Conservation (phyloP, 495 filamentous ascomycete genomes). For the Aspergillus avenaceus region DNA sequence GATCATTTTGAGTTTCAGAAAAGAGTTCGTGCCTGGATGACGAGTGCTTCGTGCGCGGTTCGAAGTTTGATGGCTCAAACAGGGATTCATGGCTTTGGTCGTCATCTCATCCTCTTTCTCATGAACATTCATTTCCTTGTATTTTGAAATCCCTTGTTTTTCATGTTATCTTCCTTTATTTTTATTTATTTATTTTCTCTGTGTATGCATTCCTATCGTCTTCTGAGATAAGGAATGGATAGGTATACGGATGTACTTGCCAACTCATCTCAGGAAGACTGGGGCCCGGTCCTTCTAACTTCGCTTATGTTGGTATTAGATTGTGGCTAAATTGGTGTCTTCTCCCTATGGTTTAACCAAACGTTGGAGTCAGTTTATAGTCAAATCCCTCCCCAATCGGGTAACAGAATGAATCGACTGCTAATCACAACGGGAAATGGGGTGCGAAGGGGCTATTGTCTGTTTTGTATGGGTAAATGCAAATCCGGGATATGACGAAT, state of each 20-base stretch:
- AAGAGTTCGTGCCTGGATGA: conserved; percentile 19
- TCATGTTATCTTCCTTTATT: too few species aligned
- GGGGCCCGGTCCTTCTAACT: conserved; percentile 1
- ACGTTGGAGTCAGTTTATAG: neutral
- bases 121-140: too few species aligned
- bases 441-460: neutral
- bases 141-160: too few species aligned
- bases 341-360: neutral
- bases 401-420: neutral
- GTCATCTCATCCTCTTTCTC: too few species aligned
- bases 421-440: neutral
- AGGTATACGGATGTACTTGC: conserved; percentile 10
- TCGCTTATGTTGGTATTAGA: conserved; percentile 5
- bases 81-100: conserved; percentile 10
- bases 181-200: too few species aligned
- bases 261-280: conserved; percentile 8
- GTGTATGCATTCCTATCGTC: too few species aligned
- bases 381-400: neutral
- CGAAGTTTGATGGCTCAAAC: conserved; percentile 7
- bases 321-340: conserved; percentile 2
- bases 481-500: too few species aligned
- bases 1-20: conserved; percentile 1
- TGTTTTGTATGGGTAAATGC: too few species aligned
- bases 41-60: conserved; percentile 10
- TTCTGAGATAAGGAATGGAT: neutral